These are phyloP conservation scores for Cucurbita pepo DNA, from an alignment of 306 rosid genomes.

Conservation along the genomic window DNA sequence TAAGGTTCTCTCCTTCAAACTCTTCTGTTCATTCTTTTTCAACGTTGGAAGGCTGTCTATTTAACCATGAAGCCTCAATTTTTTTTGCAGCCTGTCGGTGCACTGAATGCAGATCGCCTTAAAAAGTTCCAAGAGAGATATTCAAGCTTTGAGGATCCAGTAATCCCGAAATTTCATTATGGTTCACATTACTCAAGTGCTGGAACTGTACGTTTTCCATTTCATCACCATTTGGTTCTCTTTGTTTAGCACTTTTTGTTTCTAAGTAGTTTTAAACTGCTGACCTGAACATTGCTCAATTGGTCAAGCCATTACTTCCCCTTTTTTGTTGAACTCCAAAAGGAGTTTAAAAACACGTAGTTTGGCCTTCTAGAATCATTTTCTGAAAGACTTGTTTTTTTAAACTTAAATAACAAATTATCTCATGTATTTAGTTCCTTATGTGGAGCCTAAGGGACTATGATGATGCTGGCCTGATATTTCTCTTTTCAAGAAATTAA, in stretches of 20 bases:
- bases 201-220: conserved; percentile 62
- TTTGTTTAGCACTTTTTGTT: neutral
- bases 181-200: conserved; percentile 99
- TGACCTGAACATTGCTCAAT: neutral
- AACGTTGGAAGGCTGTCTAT: neutral
- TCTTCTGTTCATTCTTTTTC: conserved; percentile 3
- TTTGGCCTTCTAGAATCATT: neutral
- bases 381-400: neutral
- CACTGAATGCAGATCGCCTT: conserved; percentile 64
- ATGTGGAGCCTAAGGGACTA: neutral
- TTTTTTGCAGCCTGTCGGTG: conserved; percentile 75
- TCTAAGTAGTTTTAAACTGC: neutral
- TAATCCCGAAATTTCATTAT: conserved; percentile 89
- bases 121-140: conserved; percentile 85
- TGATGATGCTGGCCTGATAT: neutral
- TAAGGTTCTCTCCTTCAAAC: conserved; percentile 40
- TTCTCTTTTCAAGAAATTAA: neutral
- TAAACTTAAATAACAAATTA: neutral
- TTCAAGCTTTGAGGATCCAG: conserved; percentile 80
- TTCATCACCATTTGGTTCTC: neutral
- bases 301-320: neutral
- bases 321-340: neutral
- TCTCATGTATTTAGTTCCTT: neutral
- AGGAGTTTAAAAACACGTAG: neutral
- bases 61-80: conserved; percentile 6